phyloP scores from a whole-genome alignment of 345 rosid genomes.

The Anacardium occidentale region DNA sequence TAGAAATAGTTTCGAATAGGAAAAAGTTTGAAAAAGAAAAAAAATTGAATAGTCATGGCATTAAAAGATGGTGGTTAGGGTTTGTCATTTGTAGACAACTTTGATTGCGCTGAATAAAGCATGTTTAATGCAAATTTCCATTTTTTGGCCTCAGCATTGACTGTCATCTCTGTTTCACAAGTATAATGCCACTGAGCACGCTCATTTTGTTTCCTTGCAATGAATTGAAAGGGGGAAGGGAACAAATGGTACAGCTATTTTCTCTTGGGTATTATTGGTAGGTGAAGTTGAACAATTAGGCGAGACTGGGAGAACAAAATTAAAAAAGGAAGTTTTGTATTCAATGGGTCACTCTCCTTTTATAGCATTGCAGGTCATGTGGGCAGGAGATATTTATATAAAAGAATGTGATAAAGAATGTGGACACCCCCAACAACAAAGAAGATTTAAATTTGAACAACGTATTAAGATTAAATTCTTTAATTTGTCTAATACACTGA shows the following conservation, averaged over 20 bases:
- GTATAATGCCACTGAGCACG: slow-evolving; percentile 13
- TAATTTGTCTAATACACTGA: too few relatives aligned
- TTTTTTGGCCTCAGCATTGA: slow-evolving; percentile 25
- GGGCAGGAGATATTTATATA: background rate
- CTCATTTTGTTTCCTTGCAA: slow-evolving; percentile 19
- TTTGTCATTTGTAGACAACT: slow-evolving; percentile 23
- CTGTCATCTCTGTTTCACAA: slow-evolving; percentile 23
- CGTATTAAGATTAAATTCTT: too few relatives aligned
- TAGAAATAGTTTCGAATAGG: background rate
- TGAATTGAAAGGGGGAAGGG: slow-evolving; percentile 11
- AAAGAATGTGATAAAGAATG: too few relatives aligned
- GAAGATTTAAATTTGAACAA: too few relatives aligned
- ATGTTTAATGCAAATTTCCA: slow-evolving; percentile 25
- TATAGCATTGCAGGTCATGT: slow-evolving; percentile 7
- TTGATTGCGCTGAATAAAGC: slow-evolving; percentile 19
- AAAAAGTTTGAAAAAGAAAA: background rate
- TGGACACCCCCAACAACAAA: too few relatives aligned
- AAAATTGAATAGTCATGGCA: background rate
- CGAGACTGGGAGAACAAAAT: background rate
- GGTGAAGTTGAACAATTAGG: background rate
- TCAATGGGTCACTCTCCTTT: background rate
- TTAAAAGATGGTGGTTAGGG: slow-evolving; percentile 24
- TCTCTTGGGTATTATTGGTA: background rate
- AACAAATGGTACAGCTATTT: slow-evolving; percentile 13
- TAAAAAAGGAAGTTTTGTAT: background rate